Evolutionary conservation across 148 eudicot species (phyloP).

Genomic region (Rheum nobile): DNA sequence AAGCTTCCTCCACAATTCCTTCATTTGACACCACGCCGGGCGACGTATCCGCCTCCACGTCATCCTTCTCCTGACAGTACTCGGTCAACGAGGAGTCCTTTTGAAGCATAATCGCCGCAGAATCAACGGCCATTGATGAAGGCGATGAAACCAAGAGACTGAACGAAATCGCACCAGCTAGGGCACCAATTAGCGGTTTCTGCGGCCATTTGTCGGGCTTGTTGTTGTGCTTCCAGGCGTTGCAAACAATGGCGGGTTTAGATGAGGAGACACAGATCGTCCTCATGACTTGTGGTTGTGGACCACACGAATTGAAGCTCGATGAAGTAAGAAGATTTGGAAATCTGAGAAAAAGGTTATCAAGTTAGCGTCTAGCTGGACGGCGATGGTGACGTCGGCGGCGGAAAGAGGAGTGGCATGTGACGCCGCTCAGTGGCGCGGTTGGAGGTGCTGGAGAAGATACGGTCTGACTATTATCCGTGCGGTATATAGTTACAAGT

Average conservation of each 20-base stretch:
- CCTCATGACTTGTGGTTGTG: background rate
- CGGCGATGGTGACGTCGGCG: background rate
- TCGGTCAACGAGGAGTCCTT: conserved; percentile 10
- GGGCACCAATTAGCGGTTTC: conserved; percentile 19
- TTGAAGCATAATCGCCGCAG: background rate
- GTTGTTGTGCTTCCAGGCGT: background rate
- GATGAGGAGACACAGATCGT: background rate
- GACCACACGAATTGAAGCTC: background rate
- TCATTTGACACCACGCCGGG: conserved; percentile 29
- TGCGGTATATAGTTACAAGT: no score
- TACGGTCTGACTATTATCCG: background rate
- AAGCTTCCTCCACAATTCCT: conserved; percentile 81
- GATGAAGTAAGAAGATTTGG: background rate
- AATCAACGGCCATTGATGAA: conserved; percentile 18
- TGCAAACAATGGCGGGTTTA: conserved; percentile 2
- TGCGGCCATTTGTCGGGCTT: conserved; percentile 14
- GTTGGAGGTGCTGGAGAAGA: background rate
- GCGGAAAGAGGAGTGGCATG: background rate
- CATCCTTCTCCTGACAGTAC: conserved; percentile 37
- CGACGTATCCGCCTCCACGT: conserved; percentile 17
- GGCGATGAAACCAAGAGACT: conserved; percentile 27
- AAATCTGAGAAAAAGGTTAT: background rate
- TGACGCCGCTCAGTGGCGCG: background rate
- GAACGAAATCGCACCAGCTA: conserved; percentile 33
- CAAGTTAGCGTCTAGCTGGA: background rate